Evolutionary conservation across 1,284 basidiomycete genomes (phyloP).

Genomic region (Melampsora larici-populina): DNA sequence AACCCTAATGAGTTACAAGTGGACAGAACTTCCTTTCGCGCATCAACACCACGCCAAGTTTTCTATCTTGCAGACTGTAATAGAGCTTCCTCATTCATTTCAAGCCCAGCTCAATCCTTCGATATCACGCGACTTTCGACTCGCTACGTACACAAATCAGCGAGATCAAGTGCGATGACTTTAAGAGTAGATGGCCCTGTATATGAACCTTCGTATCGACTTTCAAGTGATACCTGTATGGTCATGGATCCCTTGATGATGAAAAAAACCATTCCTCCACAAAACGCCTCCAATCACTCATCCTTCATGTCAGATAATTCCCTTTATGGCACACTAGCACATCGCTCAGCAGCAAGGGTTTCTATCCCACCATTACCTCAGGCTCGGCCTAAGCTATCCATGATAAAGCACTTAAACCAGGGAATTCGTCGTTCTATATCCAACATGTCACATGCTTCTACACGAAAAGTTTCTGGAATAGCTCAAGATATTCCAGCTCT

Average conservation of each 20-base stretch:
- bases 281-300: neutral
- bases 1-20: too few relatives aligned
- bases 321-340: neutral
- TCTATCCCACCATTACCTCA: neutral
- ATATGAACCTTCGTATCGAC: neutral
- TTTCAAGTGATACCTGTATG: slow-evolving; percentile 1
- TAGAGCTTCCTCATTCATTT: neutral
- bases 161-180: too few relatives aligned
- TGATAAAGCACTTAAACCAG: neutral
- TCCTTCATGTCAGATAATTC: neutral
- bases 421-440: neutral
- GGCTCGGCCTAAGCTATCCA: neutral
- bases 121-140: neutral
- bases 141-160: neutral
- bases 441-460: too few relatives aligned
- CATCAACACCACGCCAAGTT: too few relatives aligned
- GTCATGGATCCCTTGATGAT: neutral
- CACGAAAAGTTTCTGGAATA: too few relatives aligned
- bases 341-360: neutral
- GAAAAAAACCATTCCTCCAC: neutral
- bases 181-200: too few relatives aligned
- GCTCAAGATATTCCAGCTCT: too few relatives aligned
- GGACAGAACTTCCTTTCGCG: too few relatives aligned
- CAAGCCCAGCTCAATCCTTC: neutral
- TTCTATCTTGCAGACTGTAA: neutral